Percentiles rank a stretch among this genome's conserved stretches.
Conservation (phyloP, 192 early-diverging fungal species). For the Backusella morwellensis region DNA sequence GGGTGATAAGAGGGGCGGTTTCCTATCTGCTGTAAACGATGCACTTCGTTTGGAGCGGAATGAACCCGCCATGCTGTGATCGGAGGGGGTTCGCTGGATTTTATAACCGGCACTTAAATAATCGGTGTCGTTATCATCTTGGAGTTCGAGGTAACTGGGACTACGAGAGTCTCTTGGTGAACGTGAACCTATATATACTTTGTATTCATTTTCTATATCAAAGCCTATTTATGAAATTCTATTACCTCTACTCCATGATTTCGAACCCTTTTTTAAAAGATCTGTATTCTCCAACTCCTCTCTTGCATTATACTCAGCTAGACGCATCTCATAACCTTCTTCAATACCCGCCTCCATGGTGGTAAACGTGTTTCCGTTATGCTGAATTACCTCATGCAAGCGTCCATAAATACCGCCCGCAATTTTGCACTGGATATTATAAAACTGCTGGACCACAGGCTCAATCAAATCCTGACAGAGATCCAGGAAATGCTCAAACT, state of each 20-base stretch:
- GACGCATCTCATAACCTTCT: slow-evolving; percentile 31
- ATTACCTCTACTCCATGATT: background rate
- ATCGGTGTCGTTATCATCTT: background rate
- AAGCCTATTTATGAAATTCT: too few species aligned
- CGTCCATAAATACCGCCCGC: slow-evolving; percentile 58
- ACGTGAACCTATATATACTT: background rate
- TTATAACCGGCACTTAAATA: background rate
- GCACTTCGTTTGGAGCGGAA: background rate
- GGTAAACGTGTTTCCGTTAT: slow-evolving; percentile 45
- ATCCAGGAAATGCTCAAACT: slow-evolving; percentile 74
- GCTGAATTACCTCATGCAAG: slow-evolving; percentile 46
- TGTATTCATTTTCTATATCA: too few species aligned
- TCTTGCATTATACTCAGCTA: background rate
- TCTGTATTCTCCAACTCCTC: background rate
- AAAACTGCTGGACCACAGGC: slow-evolving; percentile 81
- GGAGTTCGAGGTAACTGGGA: background rate
- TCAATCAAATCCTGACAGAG: slow-evolving; percentile 74
- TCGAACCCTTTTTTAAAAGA: background rate
- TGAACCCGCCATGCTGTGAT: background rate
- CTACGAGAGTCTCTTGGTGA: background rate
- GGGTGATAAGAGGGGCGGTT: background rate
- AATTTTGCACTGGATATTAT: slow-evolving; percentile 75
- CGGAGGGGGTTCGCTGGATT: background rate
- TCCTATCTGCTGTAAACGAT: background rate
- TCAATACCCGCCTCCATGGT: slow-evolving; percentile 17